Base-by-base conservation (phyloP, 495 filamentous ascomycete species). In the Massariosphaeria phaeospora region DNA sequence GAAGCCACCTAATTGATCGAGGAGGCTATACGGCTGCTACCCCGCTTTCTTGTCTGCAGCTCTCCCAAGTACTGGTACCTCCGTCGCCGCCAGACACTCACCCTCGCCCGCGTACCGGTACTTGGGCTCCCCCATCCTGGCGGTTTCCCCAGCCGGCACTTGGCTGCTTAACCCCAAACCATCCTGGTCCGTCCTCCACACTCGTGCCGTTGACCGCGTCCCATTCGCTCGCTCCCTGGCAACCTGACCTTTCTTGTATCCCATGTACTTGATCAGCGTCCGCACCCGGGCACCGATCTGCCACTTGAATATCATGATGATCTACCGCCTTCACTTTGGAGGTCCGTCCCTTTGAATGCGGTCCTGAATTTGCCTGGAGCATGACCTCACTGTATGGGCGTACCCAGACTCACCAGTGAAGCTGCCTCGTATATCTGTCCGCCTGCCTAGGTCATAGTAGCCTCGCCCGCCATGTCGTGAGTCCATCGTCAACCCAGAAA, bases 241-340 rank as follows among this genome's bases (percentile, higher is more conserved):
- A 53, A 57, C 59, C 61, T 59, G 55, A 52, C 46, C 55, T 36
- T 48, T 55, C 43, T 31, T 63, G 60, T 63, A 58, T 58, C 49
- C 55, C 60, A 58, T 63, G 61, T 63, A 55, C 55, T 54, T 30
- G 61, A 64, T 64, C 61, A 60, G 57, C 61, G 53, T 52, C 52
- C 30, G 39, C 55, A 59, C 61, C 61, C 47, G 61, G 48, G 44
- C 55, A 52, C 44, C 52, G 35, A 64, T 57, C 61, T 52, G 55
- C 61, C 57, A 49, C 57, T 57, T 61, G 52, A 57, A 61, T 64
- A 64, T 61, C 61, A 64, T 64, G 31, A 61, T 55, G 52, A 60
- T 64, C 52, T 52, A 61, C 61, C 52, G 49, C 61, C 55, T 51
- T 45, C 52, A 46, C 35, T 26, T 26, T 60, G 61, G 51, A 38